Base-by-base conservation (phyloP, 768 basidiomycete genomes). In the Russula sp. region DNA sequence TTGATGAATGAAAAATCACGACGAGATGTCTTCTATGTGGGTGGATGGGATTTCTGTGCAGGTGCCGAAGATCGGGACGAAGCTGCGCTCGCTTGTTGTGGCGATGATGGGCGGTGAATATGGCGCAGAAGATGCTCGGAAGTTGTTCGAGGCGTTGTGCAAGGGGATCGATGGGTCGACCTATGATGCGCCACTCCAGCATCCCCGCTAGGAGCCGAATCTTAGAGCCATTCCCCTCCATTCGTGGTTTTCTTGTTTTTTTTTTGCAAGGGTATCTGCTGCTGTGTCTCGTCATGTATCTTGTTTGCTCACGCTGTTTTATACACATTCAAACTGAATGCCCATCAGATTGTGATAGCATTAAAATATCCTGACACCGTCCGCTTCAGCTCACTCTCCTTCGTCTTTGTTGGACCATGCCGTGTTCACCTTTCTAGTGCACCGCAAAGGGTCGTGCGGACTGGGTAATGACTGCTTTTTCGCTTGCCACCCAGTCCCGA, bases 61-160 rank as follows among this genome's bases (percentile, higher is more conserved):
- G 79, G 72, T 79, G 6, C 79, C 79, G 0, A 70, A 68, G 51
- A 72, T 82, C 14, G 67, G 71, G 4, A 56, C 61, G 1, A 81
- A 79, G 58, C 70, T 81, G 60, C 76, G 75, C 42, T 71, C 77
- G 0, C 70, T 83, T 10, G 75, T 78, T 11, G 75, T 74, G 41
- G 76, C 78, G n/a, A 82, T 83, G 81, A 73, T 68, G 0, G 66
- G 73, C 3, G 78, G 79, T 34, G 75, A 73, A 32, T 81, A 81
- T 64, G 75, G 73, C n/a, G 80, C 80, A 1, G 79, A 83, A 41
- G 79, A 78, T 53, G 70, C 79, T 2, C 74, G 78, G 11, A 78
- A 77, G 54, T 70, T 81, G 49, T 81, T 82, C 58, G 81, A 83
- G 63, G 78, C 79, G 11, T 69, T 80, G 7, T 78, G 76, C 62